phyloP scores from a whole-genome alignment of 176 grass and related monocot species.

The Eragrostis nindensis region DNA sequence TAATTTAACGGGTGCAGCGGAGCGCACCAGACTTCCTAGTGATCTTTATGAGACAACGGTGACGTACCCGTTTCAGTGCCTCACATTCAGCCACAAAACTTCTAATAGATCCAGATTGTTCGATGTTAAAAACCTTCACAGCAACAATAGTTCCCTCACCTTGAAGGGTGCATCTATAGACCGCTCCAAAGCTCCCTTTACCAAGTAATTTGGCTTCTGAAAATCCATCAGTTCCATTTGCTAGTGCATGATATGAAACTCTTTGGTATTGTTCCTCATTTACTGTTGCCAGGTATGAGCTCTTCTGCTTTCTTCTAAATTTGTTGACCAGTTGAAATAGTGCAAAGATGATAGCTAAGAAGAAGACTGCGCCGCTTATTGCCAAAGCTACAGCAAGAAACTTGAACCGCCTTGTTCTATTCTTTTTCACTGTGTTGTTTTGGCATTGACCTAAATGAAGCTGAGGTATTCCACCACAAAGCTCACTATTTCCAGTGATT shows the following conservation, averaged over 20 bases:
- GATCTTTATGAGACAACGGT: not conserved
- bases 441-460: slow-evolving; percentile 26
- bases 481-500: slow-evolving; percentile 5
- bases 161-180: not conserved
- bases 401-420: not conserved
- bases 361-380: not conserved
- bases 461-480: slow-evolving; percentile 48
- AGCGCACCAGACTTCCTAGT: too few species aligned
- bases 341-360: not conserved
- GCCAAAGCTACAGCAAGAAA: not conserved
- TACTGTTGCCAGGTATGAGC: not conserved
- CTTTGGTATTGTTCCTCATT: not conserved
- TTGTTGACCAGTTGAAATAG: not conserved
- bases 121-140: not conserved
- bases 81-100: not conserved
- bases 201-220: not conserved
- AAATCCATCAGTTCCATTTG: slow-evolving; percentile 8
- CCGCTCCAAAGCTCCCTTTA: not conserved
- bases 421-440: not conserved
- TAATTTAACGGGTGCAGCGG: too few species aligned
- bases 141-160: not conserved
- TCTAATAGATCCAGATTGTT: not conserved
- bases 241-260: slow-evolving; percentile 7
- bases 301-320: not conserved
- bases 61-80: not conserved